Percentiles rank a stretch among this genome's conserved stretches.
Conservation (phyloP, 1,139 yeast species). For the Blastobotrys proliferans region DNA sequence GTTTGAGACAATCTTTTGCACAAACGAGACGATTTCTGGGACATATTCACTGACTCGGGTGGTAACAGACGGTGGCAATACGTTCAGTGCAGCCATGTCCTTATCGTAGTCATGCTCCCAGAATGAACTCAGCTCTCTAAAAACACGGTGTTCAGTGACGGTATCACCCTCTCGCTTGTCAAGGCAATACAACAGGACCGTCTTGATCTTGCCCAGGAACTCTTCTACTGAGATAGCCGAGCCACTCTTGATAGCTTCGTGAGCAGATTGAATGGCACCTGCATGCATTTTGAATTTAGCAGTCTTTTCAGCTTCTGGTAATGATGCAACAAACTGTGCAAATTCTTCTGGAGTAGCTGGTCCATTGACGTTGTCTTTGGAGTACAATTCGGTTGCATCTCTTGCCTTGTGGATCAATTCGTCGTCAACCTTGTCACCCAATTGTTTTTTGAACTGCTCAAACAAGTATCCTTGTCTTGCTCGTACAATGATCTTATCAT, state of each 20-base stretch:
- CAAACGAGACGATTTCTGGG: slow-evolving; percentile 83
- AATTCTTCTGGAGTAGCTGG: slow-evolving; percentile 39
- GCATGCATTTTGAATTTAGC: slow-evolving; percentile 88
- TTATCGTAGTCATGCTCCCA: slow-evolving; percentile 85
- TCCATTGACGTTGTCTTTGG: slow-evolving; percentile 55
- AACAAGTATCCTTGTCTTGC: slow-evolving; percentile 87
- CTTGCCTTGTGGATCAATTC: slow-evolving; percentile 42
- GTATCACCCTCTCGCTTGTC: slow-evolving; percentile 70
- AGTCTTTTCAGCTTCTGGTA: slow-evolving; percentile 44
- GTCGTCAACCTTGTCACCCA: slow-evolving; percentile 29
- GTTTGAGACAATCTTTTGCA: slow-evolving; percentile 64
- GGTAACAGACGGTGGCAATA: slow-evolving; percentile 75
- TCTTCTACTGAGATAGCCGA: slow-evolving; percentile 30
- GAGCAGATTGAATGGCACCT: slow-evolving; percentile 59
- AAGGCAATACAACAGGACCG: slow-evolving; percentile 67
- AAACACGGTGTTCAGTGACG: slow-evolving; percentile 80
- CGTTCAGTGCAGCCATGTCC: slow-evolving; percentile 84
- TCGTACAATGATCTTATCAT: slow-evolving; percentile 90
- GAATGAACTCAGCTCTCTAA: slow-evolving; percentile 74
- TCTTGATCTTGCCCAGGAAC: slow-evolving; percentile 56
- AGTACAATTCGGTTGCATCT: slow-evolving; percentile 47
- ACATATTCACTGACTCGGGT: slow-evolving; percentile 97
- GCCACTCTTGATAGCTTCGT: slow-evolving; percentile 31
- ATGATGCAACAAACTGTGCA: slow-evolving; percentile 44
- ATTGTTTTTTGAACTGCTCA: slow-evolving; percentile 45